Base-by-base conservation (phyloP, 768 basidiomycete genomes). In the Trametes cinnabarina region DNA sequence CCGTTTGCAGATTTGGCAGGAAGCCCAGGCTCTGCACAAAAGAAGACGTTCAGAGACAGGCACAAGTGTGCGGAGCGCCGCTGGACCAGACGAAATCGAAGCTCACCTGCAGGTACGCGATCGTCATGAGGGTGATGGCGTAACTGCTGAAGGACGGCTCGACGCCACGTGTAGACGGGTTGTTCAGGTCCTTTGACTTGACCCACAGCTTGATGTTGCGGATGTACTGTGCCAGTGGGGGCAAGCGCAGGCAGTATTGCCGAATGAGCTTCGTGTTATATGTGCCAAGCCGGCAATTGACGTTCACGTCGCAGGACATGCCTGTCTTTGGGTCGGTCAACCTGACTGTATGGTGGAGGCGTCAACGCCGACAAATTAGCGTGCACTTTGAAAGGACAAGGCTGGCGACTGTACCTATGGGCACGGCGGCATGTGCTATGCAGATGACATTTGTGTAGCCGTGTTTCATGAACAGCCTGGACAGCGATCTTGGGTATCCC, bases 141-240 rank as follows among this genome's bases (percentile, higher is more conserved):
- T 87, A 88, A 60, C 84, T 87, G 58, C 81, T 86, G 65, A 87
- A 85, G 2, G 79, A 79, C 3, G 62, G 49, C 1, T 71, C 62
- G 2, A 61, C 62, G 0, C 42, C 54, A 11, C 23, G 28, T 0
- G 65, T 63, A 17, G 73, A 66, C 0, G 85, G 79, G 17, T 68
- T 66, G 64, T 87, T 87, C 42, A 86, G 68, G 0, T 73, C 79
- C 4, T 78, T 72, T 23, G 78, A 74, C 52, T 77, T 79, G 11
- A 86, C 84, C 86, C 87, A 89, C 17, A 67, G 59, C 68, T 88
- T 87, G 68, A 88, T 73, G 32, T 73, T 68, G 44, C 69, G 64
- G 7, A 85, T 58, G 63, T 86, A 60, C 4, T 76, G 72, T 1
- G 76, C 71, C 32, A 85, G 68, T 1, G 77, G 57, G 0, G 82